A percentile compares a stretch with the other conserved stretches of the same genome.
phyloP scores from a whole-genome alignment of 148 eudicot species.

The Chenopodium berlandieri region DNA sequence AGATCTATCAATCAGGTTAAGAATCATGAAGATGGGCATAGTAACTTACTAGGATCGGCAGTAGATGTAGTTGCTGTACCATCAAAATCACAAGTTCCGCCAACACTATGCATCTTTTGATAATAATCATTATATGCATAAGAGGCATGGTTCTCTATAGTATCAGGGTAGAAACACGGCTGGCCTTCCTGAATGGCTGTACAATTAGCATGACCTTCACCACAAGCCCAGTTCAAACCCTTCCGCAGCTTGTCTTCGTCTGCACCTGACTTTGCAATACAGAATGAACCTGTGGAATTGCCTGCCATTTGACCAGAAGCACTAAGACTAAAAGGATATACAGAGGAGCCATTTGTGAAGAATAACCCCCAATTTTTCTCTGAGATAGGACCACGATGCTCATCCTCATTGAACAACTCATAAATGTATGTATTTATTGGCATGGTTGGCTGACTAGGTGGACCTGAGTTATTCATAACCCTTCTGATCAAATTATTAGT shows the following conservation, averaged over 20 bases:
- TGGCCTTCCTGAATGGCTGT: slow-evolving; percentile 75
- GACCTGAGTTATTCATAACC: slow-evolving; percentile 77
- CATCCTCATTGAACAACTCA: slow-evolving; percentile 88
- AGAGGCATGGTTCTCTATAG: slow-evolving; percentile 83
- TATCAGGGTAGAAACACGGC: slow-evolving; percentile 79
- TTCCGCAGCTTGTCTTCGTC: slow-evolving; percentile 53
- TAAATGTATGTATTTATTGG: slow-evolving; percentile 83
- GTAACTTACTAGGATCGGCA: slow-evolving; percentile 82
- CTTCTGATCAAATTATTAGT: slow-evolving; percentile 70
- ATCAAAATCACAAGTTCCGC: slow-evolving; percentile 93
- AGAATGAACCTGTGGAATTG: slow-evolving; percentile 60
- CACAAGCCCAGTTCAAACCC: slow-evolving; percentile 95
- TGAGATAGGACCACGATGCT: slow-evolving; percentile 66
- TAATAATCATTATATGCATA: slow-evolving; percentile 93
- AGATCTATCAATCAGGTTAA: background rate
- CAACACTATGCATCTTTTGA: slow-evolving; percentile 68
- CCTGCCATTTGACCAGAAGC: slow-evolving; percentile 33
- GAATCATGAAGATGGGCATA: background rate
- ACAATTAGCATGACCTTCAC: slow-evolving; percentile 83
- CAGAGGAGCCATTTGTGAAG: slow-evolving; percentile 66
- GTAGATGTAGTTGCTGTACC: slow-evolving; percentile 69
- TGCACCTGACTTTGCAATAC: slow-evolving; percentile 63
- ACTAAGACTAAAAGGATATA: slow-evolving; percentile 57
- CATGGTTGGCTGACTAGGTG: slow-evolving; percentile 70
- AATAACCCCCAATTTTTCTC: slow-evolving; percentile 78